A percentile compares a stretch with the other conserved stretches of the same genome.
Evolutionary conservation across 2,329 filamentous ascomycete genomes (phyloP).

Genomic region (Fusarium secorum): DNA sequence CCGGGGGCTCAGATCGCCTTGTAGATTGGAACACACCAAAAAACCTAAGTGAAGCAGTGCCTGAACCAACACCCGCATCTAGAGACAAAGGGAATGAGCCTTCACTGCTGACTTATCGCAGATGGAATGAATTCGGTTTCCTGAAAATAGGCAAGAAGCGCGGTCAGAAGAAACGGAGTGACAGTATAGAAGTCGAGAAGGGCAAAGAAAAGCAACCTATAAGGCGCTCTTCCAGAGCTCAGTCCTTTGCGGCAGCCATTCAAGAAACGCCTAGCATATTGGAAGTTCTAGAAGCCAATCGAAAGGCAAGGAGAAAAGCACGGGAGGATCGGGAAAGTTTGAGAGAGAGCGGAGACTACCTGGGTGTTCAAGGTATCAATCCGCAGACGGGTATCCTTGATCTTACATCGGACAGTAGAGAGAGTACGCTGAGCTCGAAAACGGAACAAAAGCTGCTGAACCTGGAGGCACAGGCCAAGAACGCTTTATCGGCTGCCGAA

Average conservation of each 20-base stretch:
- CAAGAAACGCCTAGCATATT: not conserved
- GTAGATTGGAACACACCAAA: slow-evolving; percentile 49
- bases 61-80: not conserved
- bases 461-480: slow-evolving; percentile 46
- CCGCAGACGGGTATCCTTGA: slow-evolving; percentile 63
- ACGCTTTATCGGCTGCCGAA: slow-evolving; percentile 49
- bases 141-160: slow-evolving; percentile 4
- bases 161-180: not conserved
- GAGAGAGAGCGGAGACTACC: slow-evolving; percentile 64
- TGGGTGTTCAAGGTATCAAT: slow-evolving; percentile 66
- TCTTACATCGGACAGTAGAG: slow-evolving; percentile 57
- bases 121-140: slow-evolving; percentile 29
- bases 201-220: not conserved
- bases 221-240: not conserved
- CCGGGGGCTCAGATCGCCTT: slow-evolving; percentile 44
- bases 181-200: not conserved
- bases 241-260: not conserved
- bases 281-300: slow-evolving; percentile 43
- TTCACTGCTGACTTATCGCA: not conserved
- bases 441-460: slow-evolving; percentile 45
- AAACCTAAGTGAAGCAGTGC: slow-evolving; percentile 29
- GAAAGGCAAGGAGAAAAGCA: slow-evolving; percentile 44
- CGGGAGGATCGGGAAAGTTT: slow-evolving; percentile 53
- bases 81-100: not conserved
- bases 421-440: slow-evolving; percentile 46